Base-by-base conservation (phyloP, 768 basidiomycete genomes). In the Leccinum uliginosum region DNA sequence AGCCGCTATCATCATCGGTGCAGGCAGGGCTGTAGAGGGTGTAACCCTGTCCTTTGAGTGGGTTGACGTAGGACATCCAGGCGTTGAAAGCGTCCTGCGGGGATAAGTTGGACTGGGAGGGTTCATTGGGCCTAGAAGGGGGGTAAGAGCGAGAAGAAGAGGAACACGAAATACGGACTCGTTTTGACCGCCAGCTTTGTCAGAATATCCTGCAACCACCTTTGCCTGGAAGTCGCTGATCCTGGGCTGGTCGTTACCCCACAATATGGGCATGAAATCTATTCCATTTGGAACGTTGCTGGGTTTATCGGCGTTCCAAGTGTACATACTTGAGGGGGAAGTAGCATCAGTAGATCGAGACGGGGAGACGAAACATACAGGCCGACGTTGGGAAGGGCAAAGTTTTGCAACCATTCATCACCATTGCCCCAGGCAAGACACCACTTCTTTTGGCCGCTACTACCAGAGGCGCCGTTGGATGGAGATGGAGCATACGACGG, bases 361-460 rank as follows among this genome's bases (percentile, higher is more conserved):
- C 6, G 23, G 2, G 6, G 30, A n/a, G 26, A 44, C 1, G 14
- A 30, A 34, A 58, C 59, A 75, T 53, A 87, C 86, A 57, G 67
- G 54, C 65, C 56, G 49, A 82, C 77, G 4, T 77, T 73, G 27
- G 66, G 24, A 48, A 35, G 55, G 51, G 76, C 73, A 68, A 82
- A 91, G 62, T 79, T 73, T 14, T 64, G 54, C 53, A 92, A 74
- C 26, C 64, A 52, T 55, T 74, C 69, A 59, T 80, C 73, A 50
- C 77, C 77, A 54, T 82, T 77, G 34, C 83, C 76, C 85, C 87
- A 91, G 21, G 80, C 86, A 19, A 87, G 67, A 59, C 89, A 82
- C 44, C 80, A 76, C 71, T 91, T 89, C 43, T 69, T 68, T 19
- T 52, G 29, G 30, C 29, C 11, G 61, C 29, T 54, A 35, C 23